phyloP scores from a whole-genome alignment of 805 yeast species.

The Yamadazyma akitaensis region DNA sequence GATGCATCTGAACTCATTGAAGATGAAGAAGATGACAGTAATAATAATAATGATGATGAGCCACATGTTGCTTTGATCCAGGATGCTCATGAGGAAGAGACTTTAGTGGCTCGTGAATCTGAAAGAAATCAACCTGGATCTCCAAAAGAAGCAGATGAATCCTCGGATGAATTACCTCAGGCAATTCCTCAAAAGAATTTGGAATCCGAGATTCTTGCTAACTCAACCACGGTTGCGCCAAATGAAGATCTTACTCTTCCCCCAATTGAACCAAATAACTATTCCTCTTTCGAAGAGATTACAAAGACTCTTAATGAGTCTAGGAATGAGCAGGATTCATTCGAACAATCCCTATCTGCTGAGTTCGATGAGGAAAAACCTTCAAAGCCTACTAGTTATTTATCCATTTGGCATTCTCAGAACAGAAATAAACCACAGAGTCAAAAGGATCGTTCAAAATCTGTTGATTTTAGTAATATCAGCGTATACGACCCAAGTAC shows the following conservation, averaged over 20 bases:
- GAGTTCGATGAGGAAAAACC: conserved; percentile 33
- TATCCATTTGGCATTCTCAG: conserved; percentile 44
- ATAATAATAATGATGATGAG: not conserved
- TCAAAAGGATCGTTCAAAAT: not conserved
- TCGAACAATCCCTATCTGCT: conserved; percentile 41
- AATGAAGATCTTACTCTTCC: conserved; percentile 36
- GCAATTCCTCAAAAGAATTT: not conserved
- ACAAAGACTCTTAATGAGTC: conserved; percentile 23
- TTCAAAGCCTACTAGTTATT: conserved; percentile 22
- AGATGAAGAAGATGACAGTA: not conserved
- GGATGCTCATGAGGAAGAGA: conserved; percentile 6
- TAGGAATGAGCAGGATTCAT: conserved; percentile 18
- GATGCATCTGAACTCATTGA: not conserved
- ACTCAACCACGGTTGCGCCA: conserved; percentile 41
- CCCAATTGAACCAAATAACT: conserved; percentile 39
- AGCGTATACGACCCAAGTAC: conserved; percentile 14
- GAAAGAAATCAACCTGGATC: not conserved
- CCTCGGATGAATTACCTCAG: not conserved
- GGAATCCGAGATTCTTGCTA: conserved; percentile 34
- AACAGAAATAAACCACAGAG: conserved; percentile 17
- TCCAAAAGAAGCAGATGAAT: not conserved
- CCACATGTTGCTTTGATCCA: not conserved
- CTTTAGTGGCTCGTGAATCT: conserved; percentile 4
- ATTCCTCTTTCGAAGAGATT: conserved; percentile 37
- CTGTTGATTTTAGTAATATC: conserved; percentile 12